Percentiles rank a stretch among this genome's conserved stretches.
Evolutionary conservation across 768 basidiomycete genomes (phyloP).

Genomic region (Boletales sp.): DNA sequence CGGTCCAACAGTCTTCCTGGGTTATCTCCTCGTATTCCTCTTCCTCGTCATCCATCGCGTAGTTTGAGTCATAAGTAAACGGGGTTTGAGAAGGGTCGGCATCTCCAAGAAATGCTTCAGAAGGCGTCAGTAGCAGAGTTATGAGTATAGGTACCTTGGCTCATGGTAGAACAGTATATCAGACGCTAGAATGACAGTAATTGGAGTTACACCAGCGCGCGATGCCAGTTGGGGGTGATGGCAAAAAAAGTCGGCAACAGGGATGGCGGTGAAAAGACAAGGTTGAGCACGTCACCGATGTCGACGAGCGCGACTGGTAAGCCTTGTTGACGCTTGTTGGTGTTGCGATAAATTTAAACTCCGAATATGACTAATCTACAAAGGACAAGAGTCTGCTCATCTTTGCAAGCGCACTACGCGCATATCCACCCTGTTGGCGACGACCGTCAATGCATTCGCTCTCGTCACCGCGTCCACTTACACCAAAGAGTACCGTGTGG

Average conservation of each 20-base stretch:
- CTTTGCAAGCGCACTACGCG: slow-evolving; percentile 49
- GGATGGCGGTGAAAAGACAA: slow-evolving; percentile 13
- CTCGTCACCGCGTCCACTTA: slow-evolving; percentile 33
- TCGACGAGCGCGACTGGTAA: slow-evolving; percentile 22
- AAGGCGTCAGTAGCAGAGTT: slow-evolving; percentile 22
- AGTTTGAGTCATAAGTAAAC: slow-evolving; percentile 55
- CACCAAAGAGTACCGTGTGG: slow-evolving; percentile 76
- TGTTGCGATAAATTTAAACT: slow-evolving; percentile 6
- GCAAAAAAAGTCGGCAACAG: too few species aligned
- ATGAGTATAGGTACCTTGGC: slow-evolving; percentile 26
- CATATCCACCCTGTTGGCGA: slow-evolving; percentile 44
- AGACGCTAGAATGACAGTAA: slow-evolving; percentile 1
- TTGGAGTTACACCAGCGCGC: background rate
- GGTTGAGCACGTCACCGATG: slow-evolving; percentile 15
- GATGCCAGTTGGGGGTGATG: background rate
- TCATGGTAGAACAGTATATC: slow-evolving; percentile 19
- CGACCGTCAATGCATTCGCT: background rate
- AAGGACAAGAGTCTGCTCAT: slow-evolving; percentile 37
- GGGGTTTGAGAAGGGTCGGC: slow-evolving; percentile 42
- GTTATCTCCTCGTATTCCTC: slow-evolving; percentile 76
- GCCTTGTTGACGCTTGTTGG: slow-evolving; percentile 27
- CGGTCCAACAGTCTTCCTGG: slow-evolving; percentile 92
- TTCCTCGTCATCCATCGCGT: slow-evolving; percentile 52
- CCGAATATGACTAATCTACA: slow-evolving; percentile 21
- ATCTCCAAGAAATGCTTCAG: slow-evolving; percentile 43